Percentiles rank a stretch among this genome's conserved stretches.
phyloP scores from a whole-genome alignment of 2,329 filamentous ascomycete species.

The Knufia petricola region DNA sequence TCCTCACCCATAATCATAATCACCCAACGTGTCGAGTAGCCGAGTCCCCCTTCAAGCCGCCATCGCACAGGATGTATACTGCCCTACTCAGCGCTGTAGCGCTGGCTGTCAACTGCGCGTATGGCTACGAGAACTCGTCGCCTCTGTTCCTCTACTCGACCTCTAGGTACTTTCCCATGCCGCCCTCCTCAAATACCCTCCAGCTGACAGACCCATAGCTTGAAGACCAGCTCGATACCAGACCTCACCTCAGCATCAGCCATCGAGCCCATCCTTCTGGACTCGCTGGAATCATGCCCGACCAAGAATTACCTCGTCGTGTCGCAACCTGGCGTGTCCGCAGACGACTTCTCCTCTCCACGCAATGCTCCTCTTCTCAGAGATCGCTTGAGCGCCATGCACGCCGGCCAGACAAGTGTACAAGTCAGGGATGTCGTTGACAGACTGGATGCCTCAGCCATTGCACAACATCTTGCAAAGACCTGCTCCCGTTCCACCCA shows the following conservation, averaged over 20 bases:
- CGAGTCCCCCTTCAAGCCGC: not conserved
- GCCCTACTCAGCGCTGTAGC: slow-evolving; percentile 16
- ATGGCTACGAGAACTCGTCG: slow-evolving; percentile 53
- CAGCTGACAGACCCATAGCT: slow-evolving; percentile 5
- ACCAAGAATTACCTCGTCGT: slow-evolving; percentile 69
- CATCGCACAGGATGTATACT: not conserved
- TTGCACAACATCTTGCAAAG: slow-evolving; percentile 35
- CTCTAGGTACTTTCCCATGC: slow-evolving; percentile 52
- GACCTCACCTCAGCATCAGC: slow-evolving; percentile 31
- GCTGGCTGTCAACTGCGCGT: slow-evolving; percentile 17
- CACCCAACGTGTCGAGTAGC: not conserved
- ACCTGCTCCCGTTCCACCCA: slow-evolving; percentile 39
- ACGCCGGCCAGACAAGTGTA: slow-evolving; percentile 43
- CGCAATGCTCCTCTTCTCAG: slow-evolving; percentile 40
- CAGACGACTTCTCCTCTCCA: slow-evolving; percentile 54
- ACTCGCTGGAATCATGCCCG: slow-evolving; percentile 54
- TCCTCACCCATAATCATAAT: not conserved
- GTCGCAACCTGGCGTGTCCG: slow-evolving; percentile 63
- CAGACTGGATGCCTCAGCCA: slow-evolving; percentile 34
- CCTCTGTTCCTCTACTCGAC: slow-evolving; percentile 86
- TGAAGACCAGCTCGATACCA: not conserved
- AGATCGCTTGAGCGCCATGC: slow-evolving; percentile 10
- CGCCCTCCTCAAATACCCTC: not conserved
- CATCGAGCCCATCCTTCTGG: slow-evolving; percentile 35
- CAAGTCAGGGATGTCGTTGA: slow-evolving; percentile 47